Base-by-base conservation (phyloP, 352 stramenopile genomes). In the Globisporangium carolinianum region DNA sequence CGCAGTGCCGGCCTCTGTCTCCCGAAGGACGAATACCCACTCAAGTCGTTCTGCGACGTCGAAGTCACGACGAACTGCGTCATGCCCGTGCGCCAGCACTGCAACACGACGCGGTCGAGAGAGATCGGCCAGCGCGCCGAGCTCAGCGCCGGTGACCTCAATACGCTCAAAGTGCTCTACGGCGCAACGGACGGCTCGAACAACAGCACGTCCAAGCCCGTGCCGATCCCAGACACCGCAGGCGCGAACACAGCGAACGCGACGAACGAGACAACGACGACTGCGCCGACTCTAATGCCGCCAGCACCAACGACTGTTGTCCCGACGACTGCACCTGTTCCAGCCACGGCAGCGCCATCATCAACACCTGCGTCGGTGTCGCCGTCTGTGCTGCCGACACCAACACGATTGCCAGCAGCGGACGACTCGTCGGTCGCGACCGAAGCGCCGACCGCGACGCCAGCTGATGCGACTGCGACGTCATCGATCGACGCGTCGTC, bases 41-140 rank as follows among this genome's bases (percentile, higher is more conserved):
- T 85, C 36, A 75, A 79, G 46, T 69, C 71, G 5, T 91, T 87
- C 50, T 91, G 81, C 55, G 76, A 84, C 53, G 68, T 88, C 8
- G 78, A 89, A 51, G 61, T 61, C 15, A 79, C 81, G 18, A 72
- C 72, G 47, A 87, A 89, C 57, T 91, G 81, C 51, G 60, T 87
- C 39, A 79, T 87, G 63, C 81, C 81, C 1, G 76, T 77, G 18
- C 62, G 75, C 41, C 69, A 79, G 53, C 76, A 91, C 66, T 91
- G 81, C 57, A 86, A 91, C 61, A 68, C 77, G n/a, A 78, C 79
- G 63, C 71, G 73, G 9, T 72, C 86, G 51, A 57, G 55, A 9
- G 73, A 86, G 56, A 85, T 91, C 55, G 81, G 81, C 14, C 73
- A 79, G 39, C 73, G 76, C 14, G 62, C 67, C 0, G 59, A 72